Percentiles rank a stretch among this genome's conserved stretches.
phyloP scores from a whole-genome alignment of 2,329 filamentous ascomycete genomes.

The Botryotinia calthae region DNA sequence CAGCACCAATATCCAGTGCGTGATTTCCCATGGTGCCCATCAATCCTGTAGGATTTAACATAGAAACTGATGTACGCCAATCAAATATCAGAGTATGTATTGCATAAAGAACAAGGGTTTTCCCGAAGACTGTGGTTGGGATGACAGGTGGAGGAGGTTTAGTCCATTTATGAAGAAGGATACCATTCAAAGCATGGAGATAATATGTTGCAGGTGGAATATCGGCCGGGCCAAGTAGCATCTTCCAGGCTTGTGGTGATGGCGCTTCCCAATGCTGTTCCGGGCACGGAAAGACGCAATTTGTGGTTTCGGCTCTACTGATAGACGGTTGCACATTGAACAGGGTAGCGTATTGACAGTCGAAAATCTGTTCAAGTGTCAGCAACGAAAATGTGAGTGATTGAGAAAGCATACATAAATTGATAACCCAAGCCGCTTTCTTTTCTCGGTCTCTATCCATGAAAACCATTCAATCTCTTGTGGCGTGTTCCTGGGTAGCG shows the following conservation, averaged over 20 bases:
- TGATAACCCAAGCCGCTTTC: conserved; percentile 33
- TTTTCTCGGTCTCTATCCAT: conserved; percentile 37
- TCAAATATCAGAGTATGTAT: conserved; percentile 37
- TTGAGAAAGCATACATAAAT: conserved; percentile 32
- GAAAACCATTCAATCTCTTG: conserved; percentile 32
- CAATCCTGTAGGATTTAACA: conserved; percentile 36
- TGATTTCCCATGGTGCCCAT: conserved; percentile 32
- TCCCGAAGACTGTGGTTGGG: conserved; percentile 31
- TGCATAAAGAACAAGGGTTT: conserved; percentile 34
- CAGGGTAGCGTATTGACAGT: conserved; percentile 35
- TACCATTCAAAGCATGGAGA: conserved; percentile 35
- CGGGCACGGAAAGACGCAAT: conserved; percentile 34
- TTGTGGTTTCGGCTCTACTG: conserved; percentile 36
- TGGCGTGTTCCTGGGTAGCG: conserved; percentile 24
- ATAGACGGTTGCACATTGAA: conserved; percentile 37
- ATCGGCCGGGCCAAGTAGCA: conserved; percentile 28
- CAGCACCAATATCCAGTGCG: conserved; percentile 32
- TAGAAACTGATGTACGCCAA: conserved; percentile 34
- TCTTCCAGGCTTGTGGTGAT: conserved; percentile 31
- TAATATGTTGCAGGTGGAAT: conserved; percentile 32
- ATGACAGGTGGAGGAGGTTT: conserved; percentile 33
- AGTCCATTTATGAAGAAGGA: conserved; percentile 34
- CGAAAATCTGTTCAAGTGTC: conserved; percentile 29
- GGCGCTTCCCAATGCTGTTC: conserved; percentile 33
- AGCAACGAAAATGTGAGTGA: not conserved